Evolutionary conservation across 352 stramenopile genomes (phyloP).

Genomic region (Pythium plurisporium): DNA sequence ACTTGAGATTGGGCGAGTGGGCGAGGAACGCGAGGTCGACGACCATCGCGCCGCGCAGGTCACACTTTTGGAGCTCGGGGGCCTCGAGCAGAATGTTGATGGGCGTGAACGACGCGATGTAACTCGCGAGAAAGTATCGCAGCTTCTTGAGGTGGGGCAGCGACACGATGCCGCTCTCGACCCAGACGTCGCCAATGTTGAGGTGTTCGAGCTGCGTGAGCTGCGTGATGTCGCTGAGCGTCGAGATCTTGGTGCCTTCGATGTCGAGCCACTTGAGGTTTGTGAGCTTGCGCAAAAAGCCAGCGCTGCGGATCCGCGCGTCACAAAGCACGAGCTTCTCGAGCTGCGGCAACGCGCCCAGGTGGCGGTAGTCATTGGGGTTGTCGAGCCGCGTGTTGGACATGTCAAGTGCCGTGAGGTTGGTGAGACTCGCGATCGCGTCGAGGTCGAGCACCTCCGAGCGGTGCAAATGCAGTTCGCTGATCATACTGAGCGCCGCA

Average conservation of each 20-base stretch:
- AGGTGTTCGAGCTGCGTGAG: conserved; percentile 12
- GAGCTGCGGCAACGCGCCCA: conserved; percentile 37
- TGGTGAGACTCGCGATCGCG: conserved; percentile 13
- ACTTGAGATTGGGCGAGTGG: conserved; percentile 12
- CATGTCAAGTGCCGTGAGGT: conserved; percentile 20
- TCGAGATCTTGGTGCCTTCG: conserved; percentile 25
- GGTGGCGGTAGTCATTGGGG: conserved; percentile 39
- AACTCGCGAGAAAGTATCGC: conserved; percentile 18
- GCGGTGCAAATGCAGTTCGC: conserved; percentile 20
- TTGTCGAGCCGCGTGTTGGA: conserved; percentile 39
- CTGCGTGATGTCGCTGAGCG: conserved; percentile 9
- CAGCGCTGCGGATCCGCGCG: conserved; percentile 9
- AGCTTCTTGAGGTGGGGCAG: conserved; percentile 11
- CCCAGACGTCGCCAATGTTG: conserved; percentile 20
- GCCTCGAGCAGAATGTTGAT: conserved; percentile 14
- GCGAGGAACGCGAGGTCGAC: conserved; percentile 13
- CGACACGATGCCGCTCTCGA: conserved; percentile 17
- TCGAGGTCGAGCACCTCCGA: conserved; percentile 16
- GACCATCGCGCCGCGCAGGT: conserved; percentile 13
- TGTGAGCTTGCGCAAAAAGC: conserved; percentile 6
- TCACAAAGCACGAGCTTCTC: conserved; percentile 45
- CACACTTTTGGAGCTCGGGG: conserved; percentile 19
- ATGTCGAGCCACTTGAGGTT: conserved; percentile 23
- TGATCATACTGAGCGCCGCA: conserved; percentile 13
- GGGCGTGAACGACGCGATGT: conserved; percentile 18